Base-by-base conservation (phyloP, 306 rosid species). In the Begonia peltatifolia region DNA sequence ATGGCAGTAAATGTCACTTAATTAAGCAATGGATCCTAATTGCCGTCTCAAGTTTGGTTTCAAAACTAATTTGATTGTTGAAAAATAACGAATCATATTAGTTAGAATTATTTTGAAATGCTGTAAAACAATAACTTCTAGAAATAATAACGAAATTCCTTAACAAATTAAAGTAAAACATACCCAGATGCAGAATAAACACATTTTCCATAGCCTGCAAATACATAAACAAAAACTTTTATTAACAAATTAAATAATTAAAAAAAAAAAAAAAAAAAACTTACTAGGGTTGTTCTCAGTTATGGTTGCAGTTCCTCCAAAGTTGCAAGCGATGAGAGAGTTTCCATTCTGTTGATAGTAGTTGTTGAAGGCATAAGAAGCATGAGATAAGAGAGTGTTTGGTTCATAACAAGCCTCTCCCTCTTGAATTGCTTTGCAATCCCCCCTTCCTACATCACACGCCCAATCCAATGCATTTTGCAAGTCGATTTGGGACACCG, bases 391-490 rank as follows among this genome's bases (percentile, higher is more conserved):
- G 0, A 90, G 76, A 1, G 94, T 86, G 61, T 90, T 71, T 2
- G 96, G 99, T 22, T 90, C 55, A 43, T 14, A 90, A 55, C 99
- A 90, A 0, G 71, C 23, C 9, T 82, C 88, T 0, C 74, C 93
- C 1, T 74, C 59, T 53, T 81, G 94, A 11, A 86, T 83, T 50
- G 82, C 63, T 20, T 14, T 65, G 66, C 99, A 90, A 59, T 86
- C 78, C 0, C 87, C 68, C 74, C 54, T 73, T 48, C 96, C 99
- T 14, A 83, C 78, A 10, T 94, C 96, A 46, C 99, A 90, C 15
- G 96, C 99, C 99, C 99, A 90, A 20, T 90, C 96, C 42, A 90
- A 70, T 14, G 99, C 96, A 60, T 77, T 86, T 79, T 90, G 94
- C 68, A 90, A 63, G 57, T 90, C 95, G 52, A 36, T 63, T 58